These are phyloP conservation scores for Vanilla planifolia DNA, from an alignment of 106 monocot species.

Conservation along the genomic window DNA sequence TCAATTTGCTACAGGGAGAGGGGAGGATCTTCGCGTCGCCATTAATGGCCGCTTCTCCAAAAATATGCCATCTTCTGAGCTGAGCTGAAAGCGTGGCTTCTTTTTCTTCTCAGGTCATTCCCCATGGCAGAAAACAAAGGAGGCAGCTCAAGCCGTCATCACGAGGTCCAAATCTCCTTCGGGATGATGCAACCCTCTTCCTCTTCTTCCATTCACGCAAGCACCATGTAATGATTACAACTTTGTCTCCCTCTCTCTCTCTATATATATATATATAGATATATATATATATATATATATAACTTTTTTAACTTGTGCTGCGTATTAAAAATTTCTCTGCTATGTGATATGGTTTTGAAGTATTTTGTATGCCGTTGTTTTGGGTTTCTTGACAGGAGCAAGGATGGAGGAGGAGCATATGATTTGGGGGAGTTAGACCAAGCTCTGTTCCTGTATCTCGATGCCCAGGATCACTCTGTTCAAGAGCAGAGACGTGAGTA, in stretches of 20 bases:
- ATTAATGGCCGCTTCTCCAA: not conserved
- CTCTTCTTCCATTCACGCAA: slow-evolving; percentile 33
- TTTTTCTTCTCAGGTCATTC: slow-evolving; percentile 2
- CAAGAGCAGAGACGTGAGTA: slow-evolving; percentile 73
- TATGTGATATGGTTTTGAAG: no score
- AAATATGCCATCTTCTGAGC: not conserved
- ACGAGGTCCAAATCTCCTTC: slow-evolving; percentile 23
- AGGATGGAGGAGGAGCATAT: slow-evolving; percentile 34
- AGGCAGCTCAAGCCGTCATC: slow-evolving; percentile 1
- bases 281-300: no score
- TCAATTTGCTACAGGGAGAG: not conserved
- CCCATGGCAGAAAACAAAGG: slow-evolving; percentile 10
- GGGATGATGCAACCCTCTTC: slow-evolving; percentile 28
- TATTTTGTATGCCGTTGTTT: no score
- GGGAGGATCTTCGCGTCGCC: no score
- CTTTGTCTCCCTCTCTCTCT: not conserved
- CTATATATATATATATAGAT: not conserved
- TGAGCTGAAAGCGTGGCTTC: not conserved
- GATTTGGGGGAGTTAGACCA: slow-evolving; percentile 89
- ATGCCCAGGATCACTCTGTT: slow-evolving; percentile 58
- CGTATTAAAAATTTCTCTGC: no score
- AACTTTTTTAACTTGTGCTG: no score
- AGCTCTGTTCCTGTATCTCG: slow-evolving; percentile 78
- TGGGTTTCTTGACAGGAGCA: slow-evolving; percentile 36
- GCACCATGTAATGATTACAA: slow-evolving; percentile 25